Evolutionary conservation across 2,329 filamentous ascomycete genomes (phyloP).

Genomic region (Fonsecaea pedrosoi): DNA sequence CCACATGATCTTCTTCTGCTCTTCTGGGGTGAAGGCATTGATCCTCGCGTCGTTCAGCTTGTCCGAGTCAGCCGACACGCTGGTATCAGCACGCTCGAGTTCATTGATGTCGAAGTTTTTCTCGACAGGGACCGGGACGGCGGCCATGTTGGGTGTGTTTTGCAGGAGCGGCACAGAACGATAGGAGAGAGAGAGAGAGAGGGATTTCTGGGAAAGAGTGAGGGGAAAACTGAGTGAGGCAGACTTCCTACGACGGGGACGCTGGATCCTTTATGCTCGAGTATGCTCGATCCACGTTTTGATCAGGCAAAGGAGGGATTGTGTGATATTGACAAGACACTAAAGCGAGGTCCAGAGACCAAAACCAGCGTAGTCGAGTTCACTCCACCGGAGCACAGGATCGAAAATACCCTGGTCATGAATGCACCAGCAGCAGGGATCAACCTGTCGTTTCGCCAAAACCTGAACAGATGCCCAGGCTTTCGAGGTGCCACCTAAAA

Average conservation of each 20-base stretch:
- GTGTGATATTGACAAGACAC: constrained; percentile 8
- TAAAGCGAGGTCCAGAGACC: constrained; percentile 7
- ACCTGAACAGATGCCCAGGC: background rate
- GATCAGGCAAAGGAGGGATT: constrained; percentile 7
- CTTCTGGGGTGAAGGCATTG: constrained; percentile 51
- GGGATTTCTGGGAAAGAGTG: background rate
- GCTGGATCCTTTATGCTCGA: constrained; percentile 13
- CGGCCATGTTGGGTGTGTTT: constrained; percentile 20
- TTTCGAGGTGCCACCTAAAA: constrained; percentile 2
- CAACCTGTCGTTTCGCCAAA: background rate
- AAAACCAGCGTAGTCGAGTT: constrained; percentile 3
- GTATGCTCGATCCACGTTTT: constrained; percentile 4
- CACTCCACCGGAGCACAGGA: constrained; percentile 6
- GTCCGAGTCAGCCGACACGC: constrained; percentile 25
- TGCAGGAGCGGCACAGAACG: background rate
- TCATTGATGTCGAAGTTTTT: constrained; percentile 27
- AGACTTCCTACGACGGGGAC: background rate
- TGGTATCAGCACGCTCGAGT: constrained; percentile 29
- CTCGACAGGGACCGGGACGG: constrained; percentile 20
- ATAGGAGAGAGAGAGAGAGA: background rate
- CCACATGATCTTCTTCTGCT: constrained; percentile 72
- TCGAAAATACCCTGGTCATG: constrained; percentile 5
- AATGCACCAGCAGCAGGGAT: constrained; percentile 9
- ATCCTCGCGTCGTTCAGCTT: constrained; percentile 31
- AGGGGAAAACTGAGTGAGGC: background rate